A percentile compares a stretch with the other conserved stretches of the same genome.
phyloP scores from a whole-genome alignment of 768 basidiomycete genomes.

The Asterophora parasitica region DNA sequence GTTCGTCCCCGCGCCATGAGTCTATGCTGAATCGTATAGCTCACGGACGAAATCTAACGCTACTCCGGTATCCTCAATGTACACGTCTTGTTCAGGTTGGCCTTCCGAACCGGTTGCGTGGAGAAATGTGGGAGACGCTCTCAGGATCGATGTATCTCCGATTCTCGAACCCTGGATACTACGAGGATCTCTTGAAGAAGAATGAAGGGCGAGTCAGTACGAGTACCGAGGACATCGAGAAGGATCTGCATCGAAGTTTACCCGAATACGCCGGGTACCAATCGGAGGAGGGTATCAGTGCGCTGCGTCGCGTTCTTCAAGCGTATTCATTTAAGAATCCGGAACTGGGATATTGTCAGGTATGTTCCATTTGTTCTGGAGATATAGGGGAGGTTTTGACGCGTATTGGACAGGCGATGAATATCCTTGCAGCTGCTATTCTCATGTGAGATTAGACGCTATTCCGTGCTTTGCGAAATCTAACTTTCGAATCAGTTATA shows the following conservation, averaged over 20 bases:
- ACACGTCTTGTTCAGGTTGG: constrained; percentile 98
- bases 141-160: constrained; percentile 93
- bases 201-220: constrained; percentile 76
- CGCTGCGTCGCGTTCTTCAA: constrained; percentile 84
- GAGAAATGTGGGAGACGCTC: constrained; percentile 97
- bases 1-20: constrained; percentile 3
- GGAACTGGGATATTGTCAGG: constrained; percentile 92
- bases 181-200: constrained; percentile 68
- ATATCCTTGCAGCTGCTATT: constrained; percentile 94
- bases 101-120: constrained; percentile 87
- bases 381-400: background rate
- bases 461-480: background rate
- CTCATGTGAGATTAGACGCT: constrained; percentile 56
- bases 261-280: constrained; percentile 98
- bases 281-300: constrained; percentile 76
- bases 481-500: constrained; percentile 57
- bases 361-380: constrained; percentile 22
- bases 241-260: constrained; percentile 91
- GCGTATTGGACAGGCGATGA: constrained; percentile 70
- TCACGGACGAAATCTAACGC: constrained; percentile 92
- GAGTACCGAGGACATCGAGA: constrained; percentile 98
- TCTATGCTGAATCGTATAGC: constrained; percentile 36
- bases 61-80: constrained; percentile 93
- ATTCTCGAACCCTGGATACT: constrained; percentile 80
- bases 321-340: constrained; percentile 97